These are phyloP conservation scores for Cicer bijugum DNA, from an alignment of 306 rosid genomes.

Conservation along the genomic window DNA sequence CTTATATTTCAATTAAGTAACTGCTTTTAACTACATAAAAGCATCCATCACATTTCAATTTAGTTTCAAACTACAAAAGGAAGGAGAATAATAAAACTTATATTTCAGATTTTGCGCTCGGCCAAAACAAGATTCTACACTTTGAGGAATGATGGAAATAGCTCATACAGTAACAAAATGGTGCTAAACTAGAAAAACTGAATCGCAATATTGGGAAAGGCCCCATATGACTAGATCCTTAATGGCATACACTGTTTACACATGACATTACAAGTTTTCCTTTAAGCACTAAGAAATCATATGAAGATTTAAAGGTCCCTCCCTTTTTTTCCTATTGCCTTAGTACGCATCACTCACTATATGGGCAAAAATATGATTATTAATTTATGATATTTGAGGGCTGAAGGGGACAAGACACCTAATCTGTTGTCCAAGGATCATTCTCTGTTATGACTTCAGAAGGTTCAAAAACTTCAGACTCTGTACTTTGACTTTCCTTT, in stretches of 20 bases:
- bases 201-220: constrained; percentile 9
- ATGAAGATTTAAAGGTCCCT: background rate
- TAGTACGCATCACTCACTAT: constrained; percentile 39
- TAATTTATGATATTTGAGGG: background rate
- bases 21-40: too few species aligned
- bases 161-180: constrained; percentile 6
- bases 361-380: constrained; percentile 43
- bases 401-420: constrained; percentile 14
- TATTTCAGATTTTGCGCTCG: too few species aligned
- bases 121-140: too few species aligned
- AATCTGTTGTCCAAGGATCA: constrained; percentile 92
- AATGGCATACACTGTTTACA: constrained; percentile 10
- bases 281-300: constrained; percentile 18
- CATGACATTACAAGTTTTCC: constrained; percentile 2
- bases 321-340: constrained; percentile 1
- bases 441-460: constrained; percentile 83
- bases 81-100: too few species aligned
- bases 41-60: too few species aligned
- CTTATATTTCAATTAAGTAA: too few species aligned
- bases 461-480: constrained; percentile 75
- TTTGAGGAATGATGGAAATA: too few species aligned
- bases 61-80: too few species aligned
- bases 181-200: background rate
- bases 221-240: background rate
- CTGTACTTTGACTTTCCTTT: constrained; percentile 50